Evolutionary conservation across 768 basidiomycete genomes (phyloP).

Genomic region (Sporobolomyces pararoseus): DNA sequence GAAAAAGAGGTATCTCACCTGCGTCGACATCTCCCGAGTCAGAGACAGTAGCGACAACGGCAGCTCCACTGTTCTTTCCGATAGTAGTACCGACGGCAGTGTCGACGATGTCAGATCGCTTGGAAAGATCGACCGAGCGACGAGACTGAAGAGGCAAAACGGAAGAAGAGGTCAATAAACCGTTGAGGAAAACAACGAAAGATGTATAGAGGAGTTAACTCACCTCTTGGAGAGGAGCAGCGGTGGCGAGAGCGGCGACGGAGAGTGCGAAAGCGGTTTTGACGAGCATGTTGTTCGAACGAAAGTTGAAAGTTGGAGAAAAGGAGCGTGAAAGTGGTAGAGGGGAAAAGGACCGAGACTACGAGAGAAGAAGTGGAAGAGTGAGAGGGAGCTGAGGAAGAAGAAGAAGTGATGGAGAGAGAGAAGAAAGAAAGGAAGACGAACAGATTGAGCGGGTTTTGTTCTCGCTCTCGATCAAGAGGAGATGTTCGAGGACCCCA

Average conservation of each 20-base stretch:
- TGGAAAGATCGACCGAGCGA: slow-evolving; percentile 1
- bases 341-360: too few species aligned
- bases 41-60: too few species aligned
- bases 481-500: not conserved
- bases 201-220: not conserved
- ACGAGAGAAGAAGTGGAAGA: too few species aligned
- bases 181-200: too few species aligned
- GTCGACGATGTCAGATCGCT: too few species aligned
- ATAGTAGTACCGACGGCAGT: too few species aligned
- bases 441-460: too few species aligned
- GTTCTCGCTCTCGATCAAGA: not conserved
- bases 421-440: not conserved
- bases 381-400: not conserved
- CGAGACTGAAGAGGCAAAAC: too few species aligned
- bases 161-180: not conserved
- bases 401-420: not conserved
- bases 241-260: slow-evolving; percentile 9
- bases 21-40: too few species aligned
- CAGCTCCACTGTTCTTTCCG: too few species aligned
- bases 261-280: slow-evolving; percentile 11
- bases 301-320: not conserved
- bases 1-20: too few species aligned
- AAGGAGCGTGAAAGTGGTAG: not conserved
- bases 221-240: slow-evolving; percentile 5
- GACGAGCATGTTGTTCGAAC: slow-evolving; percentile 17